Evolutionary conservation across 345 rosid species (phyloP).

Genomic region (Arabidopsis suecica): DNA sequence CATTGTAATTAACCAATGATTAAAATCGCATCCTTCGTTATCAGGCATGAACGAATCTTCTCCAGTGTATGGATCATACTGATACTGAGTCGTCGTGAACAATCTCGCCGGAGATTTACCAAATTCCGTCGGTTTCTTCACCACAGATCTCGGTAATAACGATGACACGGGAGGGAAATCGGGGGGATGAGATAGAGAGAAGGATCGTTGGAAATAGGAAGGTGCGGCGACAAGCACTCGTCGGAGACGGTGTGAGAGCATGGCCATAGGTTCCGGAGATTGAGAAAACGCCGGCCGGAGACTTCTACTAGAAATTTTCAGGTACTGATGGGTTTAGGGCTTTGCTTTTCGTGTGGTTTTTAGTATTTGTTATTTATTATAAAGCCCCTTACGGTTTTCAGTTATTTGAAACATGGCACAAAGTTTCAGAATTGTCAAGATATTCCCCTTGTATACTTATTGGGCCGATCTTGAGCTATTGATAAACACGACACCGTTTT

Average conservation of each 20-base stretch:
- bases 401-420: background rate
- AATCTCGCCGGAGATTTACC: constrained; percentile 31
- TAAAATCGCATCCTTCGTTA: constrained; percentile 86
- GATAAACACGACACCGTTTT: background rate
- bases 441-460: background rate
- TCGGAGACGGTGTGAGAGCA: constrained; percentile 55
- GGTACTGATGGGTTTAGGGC: constrained; percentile 12
- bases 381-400: background rate
- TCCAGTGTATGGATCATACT: constrained; percentile 57
- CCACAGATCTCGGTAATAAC: constrained; percentile 5
- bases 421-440: background rate
- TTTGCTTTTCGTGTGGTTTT: constrained; percentile 22
- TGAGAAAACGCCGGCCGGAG: background rate
- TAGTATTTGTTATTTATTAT: constrained; percentile 8
- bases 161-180: background rate
- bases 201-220: constrained; percentile 41
- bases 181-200: constrained; percentile 26
- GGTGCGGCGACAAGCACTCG: constrained; percentile 49
- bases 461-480: background rate
- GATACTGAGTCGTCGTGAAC: constrained; percentile 41
- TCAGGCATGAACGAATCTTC: constrained; percentile 75
- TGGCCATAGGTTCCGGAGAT: constrained; percentile 49
- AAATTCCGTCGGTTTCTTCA: constrained; percentile 31
- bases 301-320: too few relatives aligned
- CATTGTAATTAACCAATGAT: constrained; percentile 88